phyloP scores from a whole-genome alignment of 2,329 filamentous ascomycete genomes.

The Rosellinia necatrix region DNA sequence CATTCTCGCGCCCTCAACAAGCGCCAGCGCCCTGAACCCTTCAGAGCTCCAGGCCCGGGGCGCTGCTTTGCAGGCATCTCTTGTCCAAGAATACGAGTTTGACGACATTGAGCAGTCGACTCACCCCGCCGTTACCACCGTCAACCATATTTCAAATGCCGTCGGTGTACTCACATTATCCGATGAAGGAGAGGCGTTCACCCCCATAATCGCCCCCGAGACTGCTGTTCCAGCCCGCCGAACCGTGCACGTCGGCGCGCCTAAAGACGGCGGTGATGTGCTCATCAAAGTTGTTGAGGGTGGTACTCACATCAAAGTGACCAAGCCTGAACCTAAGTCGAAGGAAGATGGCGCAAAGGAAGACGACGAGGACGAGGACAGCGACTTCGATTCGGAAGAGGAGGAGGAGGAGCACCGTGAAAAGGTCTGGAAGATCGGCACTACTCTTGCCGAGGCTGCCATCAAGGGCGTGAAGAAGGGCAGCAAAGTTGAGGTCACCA shows the following conservation, averaged over 20 bases:
- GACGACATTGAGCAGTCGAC: conserved; percentile 95
- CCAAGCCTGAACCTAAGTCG: conserved; percentile 79
- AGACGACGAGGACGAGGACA: conserved; percentile 62
- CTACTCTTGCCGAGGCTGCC: conserved; percentile 81
- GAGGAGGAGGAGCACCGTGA: conserved; percentile 89
- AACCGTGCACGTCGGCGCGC: conserved; percentile 75
- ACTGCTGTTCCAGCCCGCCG: conserved; percentile 89
- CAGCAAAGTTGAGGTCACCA: conserved; percentile 89
- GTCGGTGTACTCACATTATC: conserved; percentile 76
- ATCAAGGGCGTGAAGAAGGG: conserved; percentile 85
- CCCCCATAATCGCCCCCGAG: conserved; percentile 79
- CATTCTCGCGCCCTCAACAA: conserved; percentile 83
- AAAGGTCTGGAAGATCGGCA: conserved; percentile 89
- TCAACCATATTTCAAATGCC: conserved; percentile 85
- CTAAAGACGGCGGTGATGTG: conserved; percentile 83
- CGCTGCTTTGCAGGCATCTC: conserved; percentile 90
- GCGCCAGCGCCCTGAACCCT: conserved; percentile 81
- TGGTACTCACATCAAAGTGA: conserved; percentile 88
- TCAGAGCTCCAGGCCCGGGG: conserved; percentile 87
- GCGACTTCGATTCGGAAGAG: conserved; percentile 62
- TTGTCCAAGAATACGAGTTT: conserved; percentile 92
- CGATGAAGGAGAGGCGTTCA: conserved; percentile 70
- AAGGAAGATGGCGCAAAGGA: conserved; percentile 64
- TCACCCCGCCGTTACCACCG: conserved; percentile 91
- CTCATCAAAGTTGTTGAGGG: conserved; percentile 89